A percentile compares a stretch with the other conserved stretches of the same genome.
Evolutionary conservation across 768 basidiomycete genomes (phyloP).

Genomic region (Clitopilus hobsonii): DNA sequence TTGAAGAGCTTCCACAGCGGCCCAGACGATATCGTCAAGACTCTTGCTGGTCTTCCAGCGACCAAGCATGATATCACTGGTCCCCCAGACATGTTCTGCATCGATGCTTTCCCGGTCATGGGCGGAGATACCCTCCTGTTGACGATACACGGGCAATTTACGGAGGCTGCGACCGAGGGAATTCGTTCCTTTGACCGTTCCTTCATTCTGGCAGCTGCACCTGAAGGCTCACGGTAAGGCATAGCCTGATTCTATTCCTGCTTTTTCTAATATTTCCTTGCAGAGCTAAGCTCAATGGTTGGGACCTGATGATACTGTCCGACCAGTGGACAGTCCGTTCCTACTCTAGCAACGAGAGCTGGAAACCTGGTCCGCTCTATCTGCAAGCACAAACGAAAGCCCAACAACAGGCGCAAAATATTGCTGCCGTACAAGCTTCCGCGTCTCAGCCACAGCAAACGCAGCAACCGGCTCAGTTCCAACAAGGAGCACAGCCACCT

Average conservation of each 20-base stretch:
- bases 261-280: slow-evolving; percentile 9
- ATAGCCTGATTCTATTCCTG: neutral
- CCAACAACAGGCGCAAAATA: slow-evolving; percentile 19
- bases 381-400: slow-evolving; percentile 49
- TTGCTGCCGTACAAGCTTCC: slow-evolving; percentile 17
- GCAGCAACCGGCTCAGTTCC: slow-evolving; percentile 33
- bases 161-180: slow-evolving; percentile 73
- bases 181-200: slow-evolving; percentile 91
- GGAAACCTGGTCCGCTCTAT: slow-evolving; percentile 69
- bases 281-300: slow-evolving; percentile 77
- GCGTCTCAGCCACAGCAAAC: slow-evolving; percentile 21
- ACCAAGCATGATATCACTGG: slow-evolving; percentile 82
- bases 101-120: slow-evolving; percentile 80
- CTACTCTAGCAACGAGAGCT: slow-evolving; percentile 81
- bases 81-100: slow-evolving; percentile 76
- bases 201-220: slow-evolving; percentile 79
- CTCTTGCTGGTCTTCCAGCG: slow-evolving; percentile 60
- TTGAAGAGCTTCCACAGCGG: slow-evolving; percentile 70
- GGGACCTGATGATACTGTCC: slow-evolving; percentile 87
- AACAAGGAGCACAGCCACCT: slow-evolving; percentile 14
- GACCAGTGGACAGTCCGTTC: slow-evolving; percentile 81
- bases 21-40: slow-evolving; percentile 53
- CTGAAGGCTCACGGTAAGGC: slow-evolving; percentile 81
- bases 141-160: slow-evolving; percentile 85
- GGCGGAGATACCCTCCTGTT: slow-evolving; percentile 66